These are phyloP conservation scores for Carex kokanica DNA, from an alignment of 176 grass and related monocot genomes.

Conservation along the genomic window DNA sequence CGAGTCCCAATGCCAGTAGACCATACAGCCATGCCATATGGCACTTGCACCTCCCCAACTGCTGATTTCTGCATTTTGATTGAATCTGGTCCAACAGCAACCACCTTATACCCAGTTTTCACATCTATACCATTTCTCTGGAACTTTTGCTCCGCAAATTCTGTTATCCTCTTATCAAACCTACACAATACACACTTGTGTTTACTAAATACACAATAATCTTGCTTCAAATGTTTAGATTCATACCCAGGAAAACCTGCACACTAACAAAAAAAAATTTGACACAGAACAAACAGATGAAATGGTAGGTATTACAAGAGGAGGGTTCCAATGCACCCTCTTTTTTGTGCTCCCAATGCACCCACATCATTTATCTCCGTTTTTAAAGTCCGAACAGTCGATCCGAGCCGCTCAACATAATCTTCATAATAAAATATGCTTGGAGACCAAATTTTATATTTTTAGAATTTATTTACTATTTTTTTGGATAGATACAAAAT, in stretches of 20 bases:
- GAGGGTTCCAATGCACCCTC: too few species aligned
- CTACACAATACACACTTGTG: constrained; percentile 22
- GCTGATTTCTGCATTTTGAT: constrained; percentile 75
- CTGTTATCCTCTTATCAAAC: constrained; percentile 94
- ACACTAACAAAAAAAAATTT: neutral
- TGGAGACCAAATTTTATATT: too few species aligned
- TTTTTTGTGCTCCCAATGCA: too few species aligned
- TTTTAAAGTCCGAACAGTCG: too few species aligned
- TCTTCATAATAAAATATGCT: too few species aligned
- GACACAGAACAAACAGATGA: neutral
- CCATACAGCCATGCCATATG: constrained; percentile 98
- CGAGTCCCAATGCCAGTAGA: constrained; percentile 88
- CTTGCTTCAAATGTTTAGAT: neutral
- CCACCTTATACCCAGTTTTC: constrained; percentile 90
- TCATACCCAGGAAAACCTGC: neutral
- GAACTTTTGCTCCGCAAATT: constrained; percentile 92
- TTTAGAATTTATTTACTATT: too few species aligned
- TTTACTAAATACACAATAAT: neutral
- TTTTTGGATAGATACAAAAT: too few species aligned
- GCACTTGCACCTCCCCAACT: constrained; percentile 52
- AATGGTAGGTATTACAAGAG: neutral
- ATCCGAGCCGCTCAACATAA: too few species aligned
- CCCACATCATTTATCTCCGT: too few species aligned
- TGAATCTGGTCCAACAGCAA: constrained; percentile 67
- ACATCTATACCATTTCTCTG: constrained; percentile 89